These are phyloP conservation scores for Oryza punctata DNA, from an alignment of 176 grass and related monocot genomes.

Conservation along the genomic window DNA sequence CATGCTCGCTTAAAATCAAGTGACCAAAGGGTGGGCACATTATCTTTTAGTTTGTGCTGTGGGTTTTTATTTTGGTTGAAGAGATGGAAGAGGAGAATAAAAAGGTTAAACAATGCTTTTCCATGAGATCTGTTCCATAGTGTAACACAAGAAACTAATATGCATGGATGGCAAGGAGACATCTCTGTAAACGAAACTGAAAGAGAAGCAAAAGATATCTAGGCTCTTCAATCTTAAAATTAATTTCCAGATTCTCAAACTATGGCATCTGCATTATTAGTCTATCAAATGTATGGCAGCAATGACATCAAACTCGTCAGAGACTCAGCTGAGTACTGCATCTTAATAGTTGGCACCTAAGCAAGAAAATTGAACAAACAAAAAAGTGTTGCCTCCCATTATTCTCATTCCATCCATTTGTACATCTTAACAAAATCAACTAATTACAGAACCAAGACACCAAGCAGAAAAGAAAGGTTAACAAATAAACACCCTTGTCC, in stretches of 20 bases:
- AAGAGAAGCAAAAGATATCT: background rate
- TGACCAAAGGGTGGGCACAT: background rate
- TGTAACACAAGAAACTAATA: background rate
- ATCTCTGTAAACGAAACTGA: background rate
- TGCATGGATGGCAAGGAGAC: background rate
- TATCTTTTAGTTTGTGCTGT: slow-evolving; percentile 1
- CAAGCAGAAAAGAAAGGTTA: background rate
- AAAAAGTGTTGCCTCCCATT: slow-evolving; percentile 1
- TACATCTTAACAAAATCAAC: slow-evolving; percentile 10
- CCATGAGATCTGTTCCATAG: slow-evolving; percentile 2
- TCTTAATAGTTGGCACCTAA: background rate
- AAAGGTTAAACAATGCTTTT: background rate
- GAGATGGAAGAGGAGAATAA: background rate
- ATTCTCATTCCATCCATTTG: background rate
- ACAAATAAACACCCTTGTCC: background rate
- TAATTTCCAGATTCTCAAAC: background rate
- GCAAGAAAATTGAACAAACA: slow-evolving; percentile 11
- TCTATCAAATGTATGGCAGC: background rate
- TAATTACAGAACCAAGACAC: background rate
- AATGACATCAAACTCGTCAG: slow-evolving; percentile 19
- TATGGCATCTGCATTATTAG: slow-evolving; percentile 4
- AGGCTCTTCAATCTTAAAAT: background rate
- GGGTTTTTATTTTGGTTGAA: background rate
- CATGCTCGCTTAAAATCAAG: background rate
- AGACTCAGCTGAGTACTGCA: background rate